These are phyloP conservation scores for Fonsecaea pedrosoi DNA, from an alignment of 2,329 filamentous ascomycete genomes.

Conservation along the genomic window DNA sequence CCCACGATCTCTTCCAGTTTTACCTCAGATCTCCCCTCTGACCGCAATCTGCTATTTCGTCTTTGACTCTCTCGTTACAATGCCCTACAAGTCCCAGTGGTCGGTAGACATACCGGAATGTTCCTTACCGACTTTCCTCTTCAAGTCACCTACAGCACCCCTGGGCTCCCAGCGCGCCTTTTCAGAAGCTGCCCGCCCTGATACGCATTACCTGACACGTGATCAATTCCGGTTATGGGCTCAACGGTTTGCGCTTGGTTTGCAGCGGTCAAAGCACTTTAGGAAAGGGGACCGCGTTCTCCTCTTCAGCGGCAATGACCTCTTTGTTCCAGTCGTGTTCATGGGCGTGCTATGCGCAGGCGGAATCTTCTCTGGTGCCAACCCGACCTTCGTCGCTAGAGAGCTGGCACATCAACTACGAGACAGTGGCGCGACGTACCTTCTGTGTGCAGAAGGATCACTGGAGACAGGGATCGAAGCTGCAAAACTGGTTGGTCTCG, in stretches of 20 bases:
- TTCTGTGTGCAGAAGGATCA: slow-evolving; percentile 58
- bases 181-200: slow-evolving; percentile 68
- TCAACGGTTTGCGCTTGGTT: slow-evolving; percentile 71
- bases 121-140: slow-evolving; percentile 55
- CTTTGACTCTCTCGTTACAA: slow-evolving; percentile 38
- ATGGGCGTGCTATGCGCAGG: slow-evolving; percentile 75
- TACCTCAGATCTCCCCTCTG: not conserved
- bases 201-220: slow-evolving; percentile 67
- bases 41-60: not conserved
- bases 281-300: slow-evolving; percentile 70
- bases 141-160: slow-evolving; percentile 50
- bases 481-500: slow-evolving; percentile 33
- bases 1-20: not conserved
- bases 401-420: slow-evolving; percentile 75
- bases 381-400: slow-evolving; percentile 69
- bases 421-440: slow-evolving; percentile 69
- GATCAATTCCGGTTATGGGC: slow-evolving; percentile 67
- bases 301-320: slow-evolving; percentile 72
- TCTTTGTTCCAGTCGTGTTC: slow-evolving; percentile 72
- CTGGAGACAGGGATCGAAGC: slow-evolving; percentile 39
- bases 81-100: slow-evolving; percentile 57
- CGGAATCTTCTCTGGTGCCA: slow-evolving; percentile 74
- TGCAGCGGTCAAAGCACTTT: slow-evolving; percentile 64
- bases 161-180: slow-evolving; percentile 51
- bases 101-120: slow-evolving; percentile 49